Percentiles rank a stretch among this genome's conserved stretches.
These are phyloP conservation scores for Selaginella moellendorffii DNA, from an alignment of 75 land plant genomes.

Conservation along the genomic window DNA sequence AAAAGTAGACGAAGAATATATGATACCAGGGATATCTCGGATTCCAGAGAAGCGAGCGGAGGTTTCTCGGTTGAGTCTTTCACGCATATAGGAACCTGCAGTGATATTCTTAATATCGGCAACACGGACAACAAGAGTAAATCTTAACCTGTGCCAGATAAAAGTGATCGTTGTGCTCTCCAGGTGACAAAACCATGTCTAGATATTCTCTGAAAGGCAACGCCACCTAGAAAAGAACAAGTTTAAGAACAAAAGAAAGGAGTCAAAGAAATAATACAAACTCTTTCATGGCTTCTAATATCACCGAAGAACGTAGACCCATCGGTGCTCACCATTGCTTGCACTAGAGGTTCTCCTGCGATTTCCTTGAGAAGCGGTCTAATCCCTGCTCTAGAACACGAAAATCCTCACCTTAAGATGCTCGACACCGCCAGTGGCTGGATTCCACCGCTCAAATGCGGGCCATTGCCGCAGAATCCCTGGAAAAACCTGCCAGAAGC, in stretches of 20 bases:
- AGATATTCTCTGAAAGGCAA: not conserved
- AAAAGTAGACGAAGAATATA: not conserved
- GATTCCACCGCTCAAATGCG: slow-evolving; percentile 42
- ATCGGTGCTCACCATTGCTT: slow-evolving; percentile 65
- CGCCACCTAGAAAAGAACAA: not conserved
- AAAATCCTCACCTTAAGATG: slow-evolving; percentile 29
- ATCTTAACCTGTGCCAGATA: slow-evolving; percentile 46
- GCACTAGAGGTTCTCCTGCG: slow-evolving; percentile 51
- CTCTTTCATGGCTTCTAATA: slow-evolving; percentile 78
- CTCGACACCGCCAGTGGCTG: slow-evolving; percentile 42
- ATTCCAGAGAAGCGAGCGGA: slow-evolving; percentile 12
- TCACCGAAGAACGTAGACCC: slow-evolving; percentile 83
- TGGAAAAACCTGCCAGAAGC: not conserved
- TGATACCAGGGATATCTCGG: slow-evolving; percentile 17
- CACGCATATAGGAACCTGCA: slow-evolving; percentile 26
- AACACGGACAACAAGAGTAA: not conserved
- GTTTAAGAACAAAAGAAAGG: not conserved
- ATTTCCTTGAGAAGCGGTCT: slow-evolving; percentile 19
- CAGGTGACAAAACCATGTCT: not conserved
- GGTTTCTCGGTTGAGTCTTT: slow-evolving; percentile 15
- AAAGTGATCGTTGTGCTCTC: slow-evolving; percentile 23
- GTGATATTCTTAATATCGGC: not conserved
- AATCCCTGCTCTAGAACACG: not conserved
- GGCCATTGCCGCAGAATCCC: slow-evolving; percentile 33
- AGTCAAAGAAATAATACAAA: slow-evolving; percentile 11